A percentile compares a stretch with the other conserved stretches of the same genome.
These are phyloP conservation scores for Candida bentonensis DNA, from an alignment of 805 yeast species.

Conservation along the genomic window DNA sequence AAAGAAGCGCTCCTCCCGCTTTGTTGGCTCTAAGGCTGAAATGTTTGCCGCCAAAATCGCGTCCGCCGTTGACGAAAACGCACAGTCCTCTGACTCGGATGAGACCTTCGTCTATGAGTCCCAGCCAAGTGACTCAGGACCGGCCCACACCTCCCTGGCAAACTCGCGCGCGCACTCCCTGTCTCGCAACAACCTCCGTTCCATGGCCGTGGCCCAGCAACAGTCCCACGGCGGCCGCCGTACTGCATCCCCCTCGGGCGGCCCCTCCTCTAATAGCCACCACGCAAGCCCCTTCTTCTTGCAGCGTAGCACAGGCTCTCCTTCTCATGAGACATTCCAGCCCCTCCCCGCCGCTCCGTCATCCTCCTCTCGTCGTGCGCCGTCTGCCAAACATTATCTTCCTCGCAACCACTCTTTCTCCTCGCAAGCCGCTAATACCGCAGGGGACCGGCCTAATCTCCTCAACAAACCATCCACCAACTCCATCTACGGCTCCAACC, in stretches of 20 bases:
- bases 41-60: constrained; percentile 91
- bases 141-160: neutral
- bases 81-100: constrained; percentile 67
- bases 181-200: constrained; percentile 3
- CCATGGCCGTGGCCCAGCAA: too few relatives aligned
- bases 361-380: constrained; percentile 1
- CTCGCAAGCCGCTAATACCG: neutral
- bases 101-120: constrained; percentile 93
- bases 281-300: neutral
- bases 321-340: neutral
- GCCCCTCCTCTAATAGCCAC: neutral
- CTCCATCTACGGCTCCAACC: neutral
- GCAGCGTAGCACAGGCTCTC: neutral
- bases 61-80: constrained; percentile 83
- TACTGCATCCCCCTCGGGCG: neutral
- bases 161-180: constrained; percentile 4
- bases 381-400: neutral
- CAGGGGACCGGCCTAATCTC: neutral
- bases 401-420: neutral
- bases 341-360: neutral
- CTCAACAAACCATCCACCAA: neutral
- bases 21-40: constrained; percentile 63
- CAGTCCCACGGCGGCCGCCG: neutral
- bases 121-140: constrained; percentile 14
- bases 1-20: constrained; percentile 22